These are phyloP conservation scores for Botryotinia narcissicola DNA, from an alignment of 2,329 filamentous ascomycete genomes.

Conservation along the genomic window DNA sequence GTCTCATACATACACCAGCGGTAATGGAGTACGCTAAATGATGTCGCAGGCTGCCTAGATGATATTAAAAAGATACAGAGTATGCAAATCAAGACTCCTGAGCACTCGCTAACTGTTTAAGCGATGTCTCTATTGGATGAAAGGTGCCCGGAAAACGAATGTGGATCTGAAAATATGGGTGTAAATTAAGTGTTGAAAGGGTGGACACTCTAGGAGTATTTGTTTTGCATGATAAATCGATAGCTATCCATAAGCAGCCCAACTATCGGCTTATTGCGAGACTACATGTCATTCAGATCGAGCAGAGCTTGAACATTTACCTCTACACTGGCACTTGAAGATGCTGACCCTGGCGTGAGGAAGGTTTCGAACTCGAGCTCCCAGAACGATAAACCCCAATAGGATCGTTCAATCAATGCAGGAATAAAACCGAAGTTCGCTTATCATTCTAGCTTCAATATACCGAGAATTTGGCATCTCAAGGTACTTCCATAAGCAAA, in stretches of 20 bases:
- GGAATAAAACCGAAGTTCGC: neutral
- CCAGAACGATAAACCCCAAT: neutral
- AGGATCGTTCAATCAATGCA: neutral
- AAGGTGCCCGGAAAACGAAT: neutral
- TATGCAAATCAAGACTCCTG: neutral
- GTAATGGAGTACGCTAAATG: neutral
- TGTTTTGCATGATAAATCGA: neutral
- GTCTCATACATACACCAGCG: neutral
- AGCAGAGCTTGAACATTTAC: neutral
- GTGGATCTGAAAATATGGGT: neutral
- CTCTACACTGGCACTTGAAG: neutral
- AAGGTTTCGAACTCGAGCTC: neutral
- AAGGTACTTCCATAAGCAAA: neutral
- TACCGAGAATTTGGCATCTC: neutral
- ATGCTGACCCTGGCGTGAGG: neutral
- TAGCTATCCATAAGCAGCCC: neutral
- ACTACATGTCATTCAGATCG: neutral
- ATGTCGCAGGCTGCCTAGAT: neutral
- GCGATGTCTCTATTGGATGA: neutral
- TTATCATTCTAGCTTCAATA: neutral
- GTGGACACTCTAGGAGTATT: neutral
- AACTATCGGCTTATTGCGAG: neutral
- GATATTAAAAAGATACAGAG: neutral
- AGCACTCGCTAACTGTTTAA: neutral
- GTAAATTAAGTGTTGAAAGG: neutral